Base-by-base conservation (phyloP, 2,329 filamentous ascomycete genomes). In the Ilyonectria mors-panacis region DNA sequence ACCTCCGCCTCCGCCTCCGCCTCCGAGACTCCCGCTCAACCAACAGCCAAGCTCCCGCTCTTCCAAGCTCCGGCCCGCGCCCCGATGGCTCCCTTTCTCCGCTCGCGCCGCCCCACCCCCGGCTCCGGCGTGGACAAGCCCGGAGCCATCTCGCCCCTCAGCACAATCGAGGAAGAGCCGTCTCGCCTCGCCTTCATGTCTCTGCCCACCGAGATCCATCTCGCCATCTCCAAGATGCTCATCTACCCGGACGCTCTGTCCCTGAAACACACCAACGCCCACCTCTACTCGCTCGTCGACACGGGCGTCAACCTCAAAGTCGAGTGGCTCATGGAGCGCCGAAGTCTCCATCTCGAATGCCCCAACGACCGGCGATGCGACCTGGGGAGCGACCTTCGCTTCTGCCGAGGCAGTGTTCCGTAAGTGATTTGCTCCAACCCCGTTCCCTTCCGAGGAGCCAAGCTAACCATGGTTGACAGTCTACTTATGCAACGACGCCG, bases 201-300 rank as follows among this genome's bases (percentile, higher is more conserved):
- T 17, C 81, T 93, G 2, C 92, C 92, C 2, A 83, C 88, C 1
- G 92, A 94, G 73, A 83, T 93, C n/a, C 91, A 93, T 71, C 77
- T 91, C 1, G 84, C 88, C 56, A 90, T 93, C 62, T 82, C 87
- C 35, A 77, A 83, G 12, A 82, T 88, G 60, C 87, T 93, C 65
- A 86, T 86, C 35, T 93, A 93, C 68, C 92, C 92, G 0, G 91
- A 94, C 68, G 91, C 92, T 0, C 84, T 93, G 1, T 91, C 91
- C 0, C 81, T 93, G 17, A 93, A 93, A 75, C 91, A 93, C 76
- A 87, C 87, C 21, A 89, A 82, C 75, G 85, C 85, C 65, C 85
- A 92, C 75, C 91, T 93, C 77, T 91, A 90, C 80, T 74, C 78
- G 54, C 79, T 92, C 2, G 89, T 93, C 67, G 85, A 91, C 77